phyloP scores from a whole-genome alignment of 345 rosid species.

The Clarkia xantiana region DNA sequence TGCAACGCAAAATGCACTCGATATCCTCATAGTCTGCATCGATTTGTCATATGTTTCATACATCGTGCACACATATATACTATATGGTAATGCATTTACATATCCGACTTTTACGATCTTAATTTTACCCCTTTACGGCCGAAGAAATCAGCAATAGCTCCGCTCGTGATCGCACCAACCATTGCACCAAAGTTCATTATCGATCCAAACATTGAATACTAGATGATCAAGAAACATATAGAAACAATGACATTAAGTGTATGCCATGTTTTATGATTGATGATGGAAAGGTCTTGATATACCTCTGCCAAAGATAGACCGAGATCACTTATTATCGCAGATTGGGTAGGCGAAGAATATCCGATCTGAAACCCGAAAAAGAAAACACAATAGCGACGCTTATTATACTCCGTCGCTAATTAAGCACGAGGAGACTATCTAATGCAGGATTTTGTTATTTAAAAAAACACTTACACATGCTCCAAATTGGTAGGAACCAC shows the following conservation, averaged over 20 bases:
- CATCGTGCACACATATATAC: too few species aligned
- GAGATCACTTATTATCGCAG: constrained; percentile 62
- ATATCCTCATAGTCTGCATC: constrained; percentile 66
- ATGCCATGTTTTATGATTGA: too few species aligned
- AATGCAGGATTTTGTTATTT: too few species aligned
- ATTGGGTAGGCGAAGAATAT: constrained; percentile 78
- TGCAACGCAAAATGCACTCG: constrained; percentile 41
- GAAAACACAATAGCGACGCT: background rate
- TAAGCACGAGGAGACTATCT: too few species aligned
- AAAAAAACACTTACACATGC: constrained; percentile 42
- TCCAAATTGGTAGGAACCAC: constrained; percentile 78
- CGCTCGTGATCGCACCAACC: constrained; percentile 87
- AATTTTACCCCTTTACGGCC: constrained; percentile 91
- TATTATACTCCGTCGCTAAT: too few species aligned
- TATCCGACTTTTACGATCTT: too few species aligned
- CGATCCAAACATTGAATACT: constrained; percentile 85
- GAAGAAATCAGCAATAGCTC: constrained; percentile 63
- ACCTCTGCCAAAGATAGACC: constrained; percentile 57
- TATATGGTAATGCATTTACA: too few species aligned
- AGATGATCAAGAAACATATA: constrained; percentile 7
- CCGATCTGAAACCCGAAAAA: constrained; percentile 42
- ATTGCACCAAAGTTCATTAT: constrained; percentile 80
- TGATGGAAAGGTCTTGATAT: background rate
- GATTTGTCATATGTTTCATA: too few species aligned
- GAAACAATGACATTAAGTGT: too few species aligned